phyloP scores from a whole-genome alignment of 495 filamentous ascomycete genomes.

The Penicillium lividum region DNA sequence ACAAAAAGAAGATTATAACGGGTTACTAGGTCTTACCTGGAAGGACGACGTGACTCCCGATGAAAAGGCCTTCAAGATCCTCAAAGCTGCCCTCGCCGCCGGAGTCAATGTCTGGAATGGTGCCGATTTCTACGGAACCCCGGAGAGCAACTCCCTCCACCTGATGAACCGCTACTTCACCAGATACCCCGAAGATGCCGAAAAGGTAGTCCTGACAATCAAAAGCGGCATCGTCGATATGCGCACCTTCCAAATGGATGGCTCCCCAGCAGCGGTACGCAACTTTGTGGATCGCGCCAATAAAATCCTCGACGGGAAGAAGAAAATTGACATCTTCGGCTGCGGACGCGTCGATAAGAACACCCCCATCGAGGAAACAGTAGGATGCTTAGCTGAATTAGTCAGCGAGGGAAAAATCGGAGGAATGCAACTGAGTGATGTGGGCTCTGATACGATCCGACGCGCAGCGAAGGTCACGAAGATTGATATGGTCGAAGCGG shows the following conservation, averaged over 20 bases:
- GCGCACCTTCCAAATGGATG: conserved; percentile 36
- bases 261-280: conserved; percentile 51
- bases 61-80: conserved; percentile 58
- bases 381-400: conserved; percentile 41
- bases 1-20: background rate
- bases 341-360: conserved; percentile 64
- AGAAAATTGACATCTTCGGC: conserved; percentile 70
- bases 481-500: conserved; percentile 66
- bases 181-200: conserved; percentile 65
- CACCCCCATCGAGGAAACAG: conserved; percentile 52
- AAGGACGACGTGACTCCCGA: conserved; percentile 48
- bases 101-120: conserved; percentile 55
- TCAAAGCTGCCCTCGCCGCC: conserved; percentile 59
- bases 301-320: conserved; percentile 59
- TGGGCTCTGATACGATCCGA: conserved; percentile 62
- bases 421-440: conserved; percentile 67
- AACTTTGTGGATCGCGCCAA: conserved; percentile 58
- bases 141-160: conserved; percentile 50
- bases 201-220: conserved; percentile 64
- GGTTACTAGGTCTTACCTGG: conserved; percentile 27
- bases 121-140: conserved; percentile 38
- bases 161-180: conserved; percentile 67
- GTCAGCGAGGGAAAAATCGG: conserved; percentile 49
- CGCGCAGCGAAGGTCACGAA: conserved; percentile 60
- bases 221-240: conserved; percentile 57